These are phyloP conservation scores for Solidago caesia DNA, from an alignment of 129 eudicot genomes.

Conservation along the genomic window DNA sequence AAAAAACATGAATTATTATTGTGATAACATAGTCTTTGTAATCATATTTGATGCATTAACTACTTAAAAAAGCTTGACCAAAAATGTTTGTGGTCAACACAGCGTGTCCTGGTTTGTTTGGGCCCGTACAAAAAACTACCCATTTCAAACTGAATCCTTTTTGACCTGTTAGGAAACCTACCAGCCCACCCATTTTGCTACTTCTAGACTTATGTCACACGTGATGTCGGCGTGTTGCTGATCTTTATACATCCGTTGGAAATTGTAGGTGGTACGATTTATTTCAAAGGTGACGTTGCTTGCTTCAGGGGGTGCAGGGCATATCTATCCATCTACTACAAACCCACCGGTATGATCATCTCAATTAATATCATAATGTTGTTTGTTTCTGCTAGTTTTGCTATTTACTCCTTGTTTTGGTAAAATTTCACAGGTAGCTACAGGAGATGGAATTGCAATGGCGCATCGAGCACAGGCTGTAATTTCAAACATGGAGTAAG, in stretches of 20 bases:
- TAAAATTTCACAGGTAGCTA: constrained; percentile 65
- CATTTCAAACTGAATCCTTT: neutral
- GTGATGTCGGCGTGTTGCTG: constrained; percentile 1
- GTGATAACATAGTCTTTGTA: neutral
- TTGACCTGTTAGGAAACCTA: neutral
- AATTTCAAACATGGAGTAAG: constrained; percentile 97
- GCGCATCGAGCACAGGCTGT: constrained; percentile 99
- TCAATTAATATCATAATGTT: neutral
- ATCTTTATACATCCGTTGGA: constrained; percentile 8
- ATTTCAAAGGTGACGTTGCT: constrained; percentile 97
- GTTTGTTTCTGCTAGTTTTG: no score
- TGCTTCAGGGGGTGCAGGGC: constrained; percentile 99
- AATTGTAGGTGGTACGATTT: constrained; percentile 73
- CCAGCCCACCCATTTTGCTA: neutral
- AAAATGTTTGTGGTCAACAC: neutral
- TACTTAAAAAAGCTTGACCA: neutral
- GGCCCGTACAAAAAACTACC: neutral
- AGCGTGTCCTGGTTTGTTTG: neutral
- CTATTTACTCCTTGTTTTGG: neutral
- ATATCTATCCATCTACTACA: constrained; percentile 93
- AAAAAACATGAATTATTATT: neutral
- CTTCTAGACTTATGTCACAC: neutral
- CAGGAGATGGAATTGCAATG: constrained; percentile 99
- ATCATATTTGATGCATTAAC: neutral
- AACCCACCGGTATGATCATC: constrained; percentile 70